Evolutionary conservation across 2,329 filamentous ascomycete species (phyloP).

Genomic region (Neofusicoccum parvum): DNA sequence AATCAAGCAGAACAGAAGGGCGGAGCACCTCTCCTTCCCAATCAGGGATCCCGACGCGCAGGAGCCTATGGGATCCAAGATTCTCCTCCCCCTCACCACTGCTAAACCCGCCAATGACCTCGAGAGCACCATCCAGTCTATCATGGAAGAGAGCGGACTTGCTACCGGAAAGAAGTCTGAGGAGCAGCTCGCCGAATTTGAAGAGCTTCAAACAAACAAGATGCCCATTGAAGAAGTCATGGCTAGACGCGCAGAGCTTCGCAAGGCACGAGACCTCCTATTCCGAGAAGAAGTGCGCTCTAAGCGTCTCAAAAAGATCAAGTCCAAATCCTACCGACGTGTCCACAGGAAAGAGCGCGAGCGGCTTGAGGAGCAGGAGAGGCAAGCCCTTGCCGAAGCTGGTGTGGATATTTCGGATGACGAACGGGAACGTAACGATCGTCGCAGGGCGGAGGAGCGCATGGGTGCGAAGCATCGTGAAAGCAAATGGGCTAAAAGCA

Average conservation of each 20-base stretch:
- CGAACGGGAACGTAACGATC: constrained; percentile 68
- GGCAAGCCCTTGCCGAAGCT: constrained; percentile 59
- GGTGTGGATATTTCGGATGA: constrained; percentile 65
- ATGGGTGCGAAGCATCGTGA: constrained; percentile 85
- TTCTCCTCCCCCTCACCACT: constrained; percentile 60
- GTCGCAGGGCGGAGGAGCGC: constrained; percentile 77
- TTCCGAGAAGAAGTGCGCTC: constrained; percentile 87
- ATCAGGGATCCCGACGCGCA: constrained; percentile 71
- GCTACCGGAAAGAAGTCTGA: constrained; percentile 59
- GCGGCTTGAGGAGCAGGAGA: constrained; percentile 59
- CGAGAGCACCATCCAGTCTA: constrained; percentile 81
- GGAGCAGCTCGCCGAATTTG: constrained; percentile 67
- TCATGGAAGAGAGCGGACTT: constrained; percentile 87
- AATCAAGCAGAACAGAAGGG: constrained; percentile 88
- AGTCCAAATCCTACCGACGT: constrained; percentile 91
- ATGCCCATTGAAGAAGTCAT: constrained; percentile 73
- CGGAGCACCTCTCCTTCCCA: constrained; percentile 88
- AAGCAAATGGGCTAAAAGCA: constrained; percentile 88
- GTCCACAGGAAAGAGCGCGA: constrained; percentile 82
- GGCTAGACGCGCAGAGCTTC: constrained; percentile 71
- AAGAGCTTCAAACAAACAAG: constrained; percentile 70
- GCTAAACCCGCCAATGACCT: constrained; percentile 75
- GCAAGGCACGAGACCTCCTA: constrained; percentile 78
- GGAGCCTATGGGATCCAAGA: constrained; percentile 62
- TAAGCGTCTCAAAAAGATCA: constrained; percentile 97